These are phyloP conservation scores for Kodamaea kakaduensis DNA, from an alignment of 805 yeast genomes.

Conservation along the genomic window DNA sequence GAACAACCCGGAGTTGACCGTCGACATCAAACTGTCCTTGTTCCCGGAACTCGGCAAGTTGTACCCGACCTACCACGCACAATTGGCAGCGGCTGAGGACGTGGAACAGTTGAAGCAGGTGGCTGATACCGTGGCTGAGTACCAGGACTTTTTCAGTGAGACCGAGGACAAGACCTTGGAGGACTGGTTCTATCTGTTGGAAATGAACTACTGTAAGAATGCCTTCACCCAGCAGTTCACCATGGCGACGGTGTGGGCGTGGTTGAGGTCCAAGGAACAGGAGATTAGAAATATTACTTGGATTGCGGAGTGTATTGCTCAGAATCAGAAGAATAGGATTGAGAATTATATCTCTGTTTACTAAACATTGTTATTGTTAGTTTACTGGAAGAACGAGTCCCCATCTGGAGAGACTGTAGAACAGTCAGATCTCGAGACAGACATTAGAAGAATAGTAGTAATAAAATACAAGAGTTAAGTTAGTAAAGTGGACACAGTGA, in stretches of 20 bases:
- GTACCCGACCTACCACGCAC: slow-evolving; percentile 63
- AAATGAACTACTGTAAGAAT: slow-evolving; percentile 86
- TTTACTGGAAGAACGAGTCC: too few relatives aligned
- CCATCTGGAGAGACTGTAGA: too few relatives aligned
- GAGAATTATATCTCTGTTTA: slow-evolving; percentile 87
- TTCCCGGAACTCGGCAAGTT: slow-evolving; percentile 82
- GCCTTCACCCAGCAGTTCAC: slow-evolving; percentile 97
- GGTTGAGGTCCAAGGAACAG: slow-evolving; percentile 94
- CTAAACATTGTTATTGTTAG: slow-evolving; percentile 23
- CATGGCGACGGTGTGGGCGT: slow-evolving; percentile 87
- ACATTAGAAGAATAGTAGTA: too few relatives aligned
- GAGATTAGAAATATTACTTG: slow-evolving; percentile 97
- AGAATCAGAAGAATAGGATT: slow-evolving; percentile 92
- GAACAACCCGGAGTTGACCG: slow-evolving; percentile 68
- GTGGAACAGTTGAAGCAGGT: slow-evolving; percentile 72
- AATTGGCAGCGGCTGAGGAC: slow-evolving; percentile 76
- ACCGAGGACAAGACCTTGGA: slow-evolving; percentile 61
- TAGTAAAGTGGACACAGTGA: too few relatives aligned
- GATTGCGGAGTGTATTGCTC: slow-evolving; percentile 99
- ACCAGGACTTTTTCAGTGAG: slow-evolving; percentile 50
- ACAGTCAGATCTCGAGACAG: too few relatives aligned
- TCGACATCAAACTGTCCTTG: slow-evolving; percentile 64
- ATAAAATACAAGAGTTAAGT: too few relatives aligned
- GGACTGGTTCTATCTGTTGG: slow-evolving; percentile 89
- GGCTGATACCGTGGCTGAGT: slow-evolving; percentile 63